Evolutionary conservation across 140 eudicot species (phyloP).

Genomic region (Flaveria floridana): DNA sequence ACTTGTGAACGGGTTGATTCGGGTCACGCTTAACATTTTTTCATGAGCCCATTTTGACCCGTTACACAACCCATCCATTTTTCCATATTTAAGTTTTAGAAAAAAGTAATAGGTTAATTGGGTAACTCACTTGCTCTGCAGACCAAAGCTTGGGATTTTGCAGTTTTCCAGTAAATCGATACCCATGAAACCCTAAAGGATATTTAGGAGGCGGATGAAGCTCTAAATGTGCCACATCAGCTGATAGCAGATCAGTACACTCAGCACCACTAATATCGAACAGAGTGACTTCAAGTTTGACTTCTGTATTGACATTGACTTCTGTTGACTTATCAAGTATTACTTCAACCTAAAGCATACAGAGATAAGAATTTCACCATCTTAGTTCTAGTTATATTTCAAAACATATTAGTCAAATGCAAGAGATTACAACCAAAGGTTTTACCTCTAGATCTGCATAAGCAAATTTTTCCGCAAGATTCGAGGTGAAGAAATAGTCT

Average conservation of each 20-base stretch:
- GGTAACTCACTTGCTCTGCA: conserved; percentile 70
- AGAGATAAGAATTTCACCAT: conserved; percentile 12
- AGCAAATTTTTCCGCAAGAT: conserved; percentile 50
- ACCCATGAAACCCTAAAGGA: conserved; percentile 70
- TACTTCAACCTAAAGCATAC: conserved; percentile 71
- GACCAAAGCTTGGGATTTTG: conserved; percentile 86
- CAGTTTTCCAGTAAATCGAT: conserved; percentile 58
- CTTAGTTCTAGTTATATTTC: conserved; percentile 7
- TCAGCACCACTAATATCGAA: conserved; percentile 55
- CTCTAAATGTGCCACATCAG: conserved; percentile 56
- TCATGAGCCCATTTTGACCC: conserved; percentile 4
- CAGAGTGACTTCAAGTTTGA: conserved; percentile 71
- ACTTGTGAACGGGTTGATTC: not conserved
- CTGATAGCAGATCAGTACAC: conserved; percentile 45
- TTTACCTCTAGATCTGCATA: conserved; percentile 79
- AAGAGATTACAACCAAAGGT: not conserved
- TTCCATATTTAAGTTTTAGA: not conserved
- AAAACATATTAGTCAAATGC: not conserved
- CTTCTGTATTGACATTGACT: conserved; percentile 37
- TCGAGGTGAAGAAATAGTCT: conserved; percentile 80
- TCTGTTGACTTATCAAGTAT: conserved; percentile 59
- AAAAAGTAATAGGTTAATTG: not conserved
- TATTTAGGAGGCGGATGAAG: conserved; percentile 39
- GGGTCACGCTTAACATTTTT: not conserved
- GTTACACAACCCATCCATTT: not conserved